Conservation (phyloP, 805 yeast species). For the Saccharomycopsis javanensis region DNA sequence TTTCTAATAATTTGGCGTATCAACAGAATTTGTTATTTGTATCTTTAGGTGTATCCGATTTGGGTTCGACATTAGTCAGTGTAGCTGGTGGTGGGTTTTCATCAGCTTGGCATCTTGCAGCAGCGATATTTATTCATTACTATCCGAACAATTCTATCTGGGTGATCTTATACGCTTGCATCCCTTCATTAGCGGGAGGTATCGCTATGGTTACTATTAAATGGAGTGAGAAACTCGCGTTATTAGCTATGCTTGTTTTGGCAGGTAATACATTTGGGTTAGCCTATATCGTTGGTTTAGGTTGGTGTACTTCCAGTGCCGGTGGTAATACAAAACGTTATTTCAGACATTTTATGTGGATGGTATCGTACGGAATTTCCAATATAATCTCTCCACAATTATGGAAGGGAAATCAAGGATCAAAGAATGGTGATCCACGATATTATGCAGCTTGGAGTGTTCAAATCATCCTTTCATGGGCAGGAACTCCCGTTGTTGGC, state of each 20-base stretch:
- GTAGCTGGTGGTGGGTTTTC: constrained; percentile 39
- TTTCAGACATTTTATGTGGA: constrained; percentile 31
- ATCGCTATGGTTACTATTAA: constrained; percentile 34
- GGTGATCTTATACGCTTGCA: constrained; percentile 23
- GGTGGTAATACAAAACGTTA: constrained; percentile 39
- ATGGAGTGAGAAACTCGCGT: constrained; percentile 31
- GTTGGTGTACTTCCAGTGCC: constrained; percentile 25
- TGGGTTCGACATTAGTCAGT: constrained; percentile 38
- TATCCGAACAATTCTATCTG: constrained; percentile 29
- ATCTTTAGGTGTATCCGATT: constrained; percentile 29
- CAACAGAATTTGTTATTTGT: constrained; percentile 37
- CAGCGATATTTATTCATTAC: constrained; percentile 25
- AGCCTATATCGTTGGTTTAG: constrained; percentile 19
- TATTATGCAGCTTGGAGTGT: constrained; percentile 38
- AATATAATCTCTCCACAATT: constrained; percentile 41
- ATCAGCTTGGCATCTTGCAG: constrained; percentile 26
- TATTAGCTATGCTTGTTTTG: constrained; percentile 32
- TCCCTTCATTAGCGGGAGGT: constrained; percentile 34
- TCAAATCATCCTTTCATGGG: constrained; percentile 37
- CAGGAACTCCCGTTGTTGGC: constrained; percentile 29
- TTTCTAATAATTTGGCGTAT: constrained; percentile 38
- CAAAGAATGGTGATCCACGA: constrained; percentile 30
- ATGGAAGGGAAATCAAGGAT: constrained; percentile 28
- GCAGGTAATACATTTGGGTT: constrained; percentile 31
- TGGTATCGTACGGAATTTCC: constrained; percentile 32